These are phyloP conservation scores for Arthroderma sp. DNA, from an alignment of 2,329 filamentous ascomycete genomes.

Conservation along the genomic window DNA sequence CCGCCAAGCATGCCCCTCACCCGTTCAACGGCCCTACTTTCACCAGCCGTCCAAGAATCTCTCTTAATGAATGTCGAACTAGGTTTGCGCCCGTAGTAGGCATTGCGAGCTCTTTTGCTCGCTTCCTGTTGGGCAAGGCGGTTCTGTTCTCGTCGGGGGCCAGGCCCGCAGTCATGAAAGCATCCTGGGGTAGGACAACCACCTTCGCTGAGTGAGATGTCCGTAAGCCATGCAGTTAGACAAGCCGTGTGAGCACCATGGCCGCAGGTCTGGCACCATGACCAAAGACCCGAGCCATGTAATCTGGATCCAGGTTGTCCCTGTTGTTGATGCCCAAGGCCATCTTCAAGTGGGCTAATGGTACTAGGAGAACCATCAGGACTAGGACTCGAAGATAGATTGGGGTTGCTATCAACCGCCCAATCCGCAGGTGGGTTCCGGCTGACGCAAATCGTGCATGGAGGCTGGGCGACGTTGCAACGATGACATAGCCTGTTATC, in stretches of 20 bases:
- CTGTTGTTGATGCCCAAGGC: background rate
- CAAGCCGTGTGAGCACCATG: conserved; percentile 50
- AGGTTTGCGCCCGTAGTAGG: conserved; percentile 24
- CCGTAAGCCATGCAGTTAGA: conserved; percentile 44
- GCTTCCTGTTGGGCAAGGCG: conserved; percentile 24
- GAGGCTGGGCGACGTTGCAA: conserved; percentile 33
- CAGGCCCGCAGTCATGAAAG: conserved; percentile 47
- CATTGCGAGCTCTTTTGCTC: conserved; percentile 22
- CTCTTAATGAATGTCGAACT: conserved; percentile 31
- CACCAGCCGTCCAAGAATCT: conserved; percentile 34
- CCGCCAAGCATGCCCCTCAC: conserved; percentile 32
- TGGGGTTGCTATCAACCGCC: conserved; percentile 20
- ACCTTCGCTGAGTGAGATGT: conserved; percentile 39
- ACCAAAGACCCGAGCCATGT: conserved; percentile 37
- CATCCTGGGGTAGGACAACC: conserved; percentile 49
- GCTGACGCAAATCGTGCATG: conserved; percentile 34
- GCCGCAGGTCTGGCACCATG: conserved; percentile 49
- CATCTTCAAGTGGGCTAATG: background rate
- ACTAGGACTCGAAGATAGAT: background rate
- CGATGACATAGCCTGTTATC: conserved; percentile 42
- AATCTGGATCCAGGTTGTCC: conserved; percentile 17
- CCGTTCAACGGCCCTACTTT: conserved; percentile 37
- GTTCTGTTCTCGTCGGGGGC: conserved; percentile 34
- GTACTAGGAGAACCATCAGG: background rate
- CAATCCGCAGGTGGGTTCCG: conserved; percentile 32